Conservation (phyloP, 2,329 filamentous ascomycete species). For the Verticillium isaacii region DNA sequence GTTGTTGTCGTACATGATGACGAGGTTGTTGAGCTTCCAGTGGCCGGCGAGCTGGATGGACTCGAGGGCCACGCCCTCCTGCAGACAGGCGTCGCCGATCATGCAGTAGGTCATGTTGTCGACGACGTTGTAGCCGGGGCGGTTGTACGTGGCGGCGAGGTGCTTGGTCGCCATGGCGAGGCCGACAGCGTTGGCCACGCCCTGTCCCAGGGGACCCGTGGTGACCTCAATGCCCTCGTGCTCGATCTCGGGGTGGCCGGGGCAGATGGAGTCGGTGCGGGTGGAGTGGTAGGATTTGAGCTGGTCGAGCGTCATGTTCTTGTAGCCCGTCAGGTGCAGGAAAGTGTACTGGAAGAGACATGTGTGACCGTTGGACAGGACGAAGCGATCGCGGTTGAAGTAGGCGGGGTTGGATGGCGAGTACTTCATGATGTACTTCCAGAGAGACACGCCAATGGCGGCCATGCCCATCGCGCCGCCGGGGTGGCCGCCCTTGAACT, state of each 20-base stretch:
- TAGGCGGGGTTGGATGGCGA: constrained; percentile 44
- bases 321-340: constrained; percentile 44
- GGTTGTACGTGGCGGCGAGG: constrained; percentile 45
- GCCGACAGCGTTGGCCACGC: constrained; percentile 51
- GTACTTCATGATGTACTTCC: constrained; percentile 56
- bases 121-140: constrained; percentile 40
- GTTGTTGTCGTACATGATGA: constrained; percentile 54
- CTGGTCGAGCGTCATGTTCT: constrained; percentile 46
- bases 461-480: constrained; percentile 29
- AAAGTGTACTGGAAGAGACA: constrained; percentile 47
- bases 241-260: constrained; percentile 51
- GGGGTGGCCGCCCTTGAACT: constrained; percentile 55
- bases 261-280: constrained; percentile 36
- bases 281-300: constrained; percentile 39
- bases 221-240: constrained; percentile 51
- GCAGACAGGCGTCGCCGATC: constrained; percentile 49
- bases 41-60: constrained; percentile 49
- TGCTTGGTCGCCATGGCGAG: constrained; percentile 51
- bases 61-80: constrained; percentile 51
- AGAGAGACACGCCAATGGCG: constrained; percentile 36
- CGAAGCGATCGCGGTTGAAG: constrained; percentile 56
- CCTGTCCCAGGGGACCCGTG: constrained; percentile 52
- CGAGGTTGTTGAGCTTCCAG: constrained; percentile 45
- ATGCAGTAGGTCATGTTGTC: constrained; percentile 49
- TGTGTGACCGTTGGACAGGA: constrained; percentile 52